These are phyloP conservation scores for Erucastrum elatum DNA, from an alignment of 345 rosid species.

Conservation along the genomic window DNA sequence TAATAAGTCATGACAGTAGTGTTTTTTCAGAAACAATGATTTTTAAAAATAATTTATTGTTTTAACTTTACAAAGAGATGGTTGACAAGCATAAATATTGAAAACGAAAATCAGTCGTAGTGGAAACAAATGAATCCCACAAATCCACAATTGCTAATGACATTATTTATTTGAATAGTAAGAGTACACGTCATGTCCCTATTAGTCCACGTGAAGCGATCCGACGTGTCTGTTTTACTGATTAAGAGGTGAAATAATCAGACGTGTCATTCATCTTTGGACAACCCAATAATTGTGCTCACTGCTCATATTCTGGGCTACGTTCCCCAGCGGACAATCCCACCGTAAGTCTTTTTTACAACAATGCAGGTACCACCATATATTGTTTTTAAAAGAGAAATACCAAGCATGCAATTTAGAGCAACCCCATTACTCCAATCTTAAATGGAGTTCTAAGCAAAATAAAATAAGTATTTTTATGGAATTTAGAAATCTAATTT, in stretches of 20 bases:
- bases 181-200: conserved; percentile 26
- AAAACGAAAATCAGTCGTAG: conserved; percentile 14
- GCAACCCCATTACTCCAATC: background rate
- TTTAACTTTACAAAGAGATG: background rate
- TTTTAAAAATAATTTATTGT: background rate
- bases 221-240: conserved; percentile 25
- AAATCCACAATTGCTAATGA: background rate
- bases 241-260: conserved; percentile 18
- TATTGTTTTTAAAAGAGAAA: background rate
- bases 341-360: conserved; percentile 4
- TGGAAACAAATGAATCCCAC: conserved; percentile 4
- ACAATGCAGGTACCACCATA: background rate
- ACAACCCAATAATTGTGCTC: conserved; percentile 26
- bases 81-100: conserved; percentile 4
- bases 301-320: background rate
- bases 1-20: background rate
- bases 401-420: background rate
- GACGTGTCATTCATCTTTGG: conserved; percentile 28
- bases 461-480: background rate
- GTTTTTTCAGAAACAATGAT: background rate
- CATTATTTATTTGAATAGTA: background rate
- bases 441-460: background rate
- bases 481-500: background rate
- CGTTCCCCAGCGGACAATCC: conserved; percentile 22
- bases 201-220: conserved; percentile 39